Evolutionary conservation across 1,284 basidiomycete genomes (phyloP).

Genomic region (Puccinia polysora): DNA sequence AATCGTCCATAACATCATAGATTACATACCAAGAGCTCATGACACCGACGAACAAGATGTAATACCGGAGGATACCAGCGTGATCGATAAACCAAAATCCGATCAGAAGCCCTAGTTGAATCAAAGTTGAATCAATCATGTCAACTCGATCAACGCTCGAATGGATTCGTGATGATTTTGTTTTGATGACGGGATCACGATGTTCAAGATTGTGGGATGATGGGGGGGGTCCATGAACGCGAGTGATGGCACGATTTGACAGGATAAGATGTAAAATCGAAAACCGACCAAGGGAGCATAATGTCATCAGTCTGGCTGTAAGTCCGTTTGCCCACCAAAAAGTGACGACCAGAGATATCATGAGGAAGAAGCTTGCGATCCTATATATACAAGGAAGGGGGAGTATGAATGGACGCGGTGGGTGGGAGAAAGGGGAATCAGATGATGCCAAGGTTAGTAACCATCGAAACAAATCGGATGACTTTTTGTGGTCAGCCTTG

Average conservation of each 20-base stretch:
- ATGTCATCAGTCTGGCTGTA: slow-evolving; percentile 4
- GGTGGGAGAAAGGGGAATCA: not conserved
- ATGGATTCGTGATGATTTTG: not conserved
- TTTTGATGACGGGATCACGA: too few relatives aligned
- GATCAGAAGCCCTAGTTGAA: slow-evolving; percentile 26
- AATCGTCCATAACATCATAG: slow-evolving; percentile 41
- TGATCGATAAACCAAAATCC: slow-evolving; percentile 43
- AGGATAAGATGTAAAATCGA: not conserved
- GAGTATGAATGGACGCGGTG: not conserved
- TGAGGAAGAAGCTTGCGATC: slow-evolving; percentile 35
- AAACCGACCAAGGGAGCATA: slow-evolving; percentile 12
- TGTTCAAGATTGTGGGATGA: too few relatives aligned
- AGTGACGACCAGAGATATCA: slow-evolving; percentile 27
- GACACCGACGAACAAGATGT: slow-evolving; percentile 35
- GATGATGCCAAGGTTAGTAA: too few relatives aligned
- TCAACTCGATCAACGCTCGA: not conserved
- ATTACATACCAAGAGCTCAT: slow-evolving; percentile 38
- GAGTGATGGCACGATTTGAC: not conserved
- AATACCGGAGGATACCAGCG: slow-evolving; percentile 32
- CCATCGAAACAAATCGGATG: too few relatives aligned
- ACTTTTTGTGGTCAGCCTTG: too few relatives aligned
- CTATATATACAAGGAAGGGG: not conserved
- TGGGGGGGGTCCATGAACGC: too few relatives aligned
- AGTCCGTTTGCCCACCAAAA: slow-evolving; percentile 39
- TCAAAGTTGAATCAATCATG: not conserved